Evolutionary conservation across 345 rosid species (phyloP), one percentile per base, ranked within the genome.

Genomic region (Salix exigua): DNA sequence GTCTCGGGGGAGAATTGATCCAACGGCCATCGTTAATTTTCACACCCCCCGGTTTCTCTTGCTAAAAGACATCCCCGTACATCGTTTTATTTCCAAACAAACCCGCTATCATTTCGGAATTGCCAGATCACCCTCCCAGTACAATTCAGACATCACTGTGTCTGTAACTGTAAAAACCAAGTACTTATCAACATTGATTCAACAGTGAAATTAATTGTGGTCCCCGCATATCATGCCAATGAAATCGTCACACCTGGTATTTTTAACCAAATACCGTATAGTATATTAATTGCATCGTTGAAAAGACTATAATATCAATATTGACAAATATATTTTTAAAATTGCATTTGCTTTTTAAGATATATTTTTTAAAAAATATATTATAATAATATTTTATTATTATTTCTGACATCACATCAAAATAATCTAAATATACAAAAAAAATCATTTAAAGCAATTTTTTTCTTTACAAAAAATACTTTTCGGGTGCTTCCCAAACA

Each of bases 21-120:
- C 31, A 30, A 71, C 68, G 66, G 66, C 63, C 58, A 14, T 1
- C 17, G 21, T 4, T 33, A 0, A 33, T 5, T 33, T 33, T 68
- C 75, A 70, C 76, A 78, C 66, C 73, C 31, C 6, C 6, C 19
- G 5, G 21, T 6, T 6, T 19, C 37, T 50, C n/a, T 7, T 6
- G 37, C 78, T 11, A 38, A 67, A 67, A 63, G 75, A 72, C 82
- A 66, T 67, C 23, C 17, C 12, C 73, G 18, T 18, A 4, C 6
- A 50, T 21, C 8, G 2, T 19, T 50, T 50, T 17, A 50, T 17
- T 50, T 50, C 55, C 55, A 50, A 50, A 18, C n/a, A 51, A 51
- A 1, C 9, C 58, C 23, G 7, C 23, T 2, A 0, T 1, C 11
- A 2, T 7, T 51, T 8, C 7, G 1, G 2, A 51, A 51, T 19